Base-by-base conservation (phyloP, 768 basidiomycete genomes). In the Porpolomopsis calyptriformis region DNA sequence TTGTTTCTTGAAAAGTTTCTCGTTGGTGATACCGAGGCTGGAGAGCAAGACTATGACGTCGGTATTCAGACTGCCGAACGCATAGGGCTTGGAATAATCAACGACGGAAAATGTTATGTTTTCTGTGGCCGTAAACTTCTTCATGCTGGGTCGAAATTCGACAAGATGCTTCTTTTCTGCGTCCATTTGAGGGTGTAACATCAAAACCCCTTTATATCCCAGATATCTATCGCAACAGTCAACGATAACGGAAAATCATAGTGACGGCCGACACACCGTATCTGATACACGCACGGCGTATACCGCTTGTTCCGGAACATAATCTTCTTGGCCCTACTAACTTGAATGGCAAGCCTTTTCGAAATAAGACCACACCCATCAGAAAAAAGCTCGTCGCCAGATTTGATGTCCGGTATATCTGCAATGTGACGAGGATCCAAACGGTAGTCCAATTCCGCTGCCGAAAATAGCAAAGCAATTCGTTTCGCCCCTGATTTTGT, bases 161-260 rank as follows among this genome's bases (percentile, higher is more conserved):
- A 71, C 74, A 1, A 74, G 61, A 40, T 71, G 65, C 40, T 63
- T 55, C 44, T 67, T 69, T 38, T 72, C 63, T 20, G 53, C 58
- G 50, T 78, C 76, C 20, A 84, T 62, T n/a, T 70, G 62, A 0
- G 78, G 78, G 53, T 82, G 77, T 2, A 81, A 61, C 77, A 80
- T 79, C 18, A 82, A 57, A 4, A 83, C 81, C 4, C 81, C 81
- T 61, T 83, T 83, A 55, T 84, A 82, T 7, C 80, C 81, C n/a
- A 71, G 60, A 54, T 82, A 83, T 43, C 80, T 82, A 20, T 11
- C 8, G 9, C 41, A 18, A 18, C 29, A 35, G 6, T 23, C 9
- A n/a, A 37, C 5, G 16, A 14, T 10, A 9, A 16, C 7, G n/a
- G 10, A n/a, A 19, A 6, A 16, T 4, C 4, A 18, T 11, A 2